Evolutionary conservation across 768 basidiomycete genomes (phyloP).

Genomic region (Pholiota conissans): DNA sequence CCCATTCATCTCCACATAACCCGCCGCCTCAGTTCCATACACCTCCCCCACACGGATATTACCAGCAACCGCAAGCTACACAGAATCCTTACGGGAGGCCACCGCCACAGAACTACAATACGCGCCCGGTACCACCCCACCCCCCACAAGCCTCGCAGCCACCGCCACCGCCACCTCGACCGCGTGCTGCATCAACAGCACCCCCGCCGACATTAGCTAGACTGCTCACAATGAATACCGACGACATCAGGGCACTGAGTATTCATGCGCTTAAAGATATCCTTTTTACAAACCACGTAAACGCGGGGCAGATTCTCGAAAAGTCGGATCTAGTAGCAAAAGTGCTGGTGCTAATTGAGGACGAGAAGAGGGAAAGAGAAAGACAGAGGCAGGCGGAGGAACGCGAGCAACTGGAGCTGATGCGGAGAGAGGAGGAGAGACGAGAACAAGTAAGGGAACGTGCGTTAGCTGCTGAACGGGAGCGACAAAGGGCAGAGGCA

Average conservation of each 20-base stretch:
- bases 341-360: conserved; percentile 62
- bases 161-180: conserved; percentile 33
- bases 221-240: conserved; percentile 61
- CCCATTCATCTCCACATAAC: conserved; percentile 20
- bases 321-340: conserved; percentile 82
- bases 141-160: conserved; percentile 16
- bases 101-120: conserved; percentile 14
- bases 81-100: conserved; percentile 16
- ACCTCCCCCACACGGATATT: conserved; percentile 15
- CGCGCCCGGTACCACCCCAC: conserved; percentile 21
- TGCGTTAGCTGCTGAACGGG: conserved; percentile 32
- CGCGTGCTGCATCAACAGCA: conserved; percentile 43
- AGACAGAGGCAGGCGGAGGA: conserved; percentile 46
- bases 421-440: conserved; percentile 39
- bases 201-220: conserved; percentile 66
- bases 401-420: conserved; percentile 40
- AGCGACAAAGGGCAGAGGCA: conserved; percentile 17
- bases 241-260: conserved; percentile 58
- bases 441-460: conserved; percentile 38
- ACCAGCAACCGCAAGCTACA: conserved; percentile 12
- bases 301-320: conserved; percentile 77
- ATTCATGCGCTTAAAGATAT: conserved; percentile 77
- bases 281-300: conserved; percentile 80
- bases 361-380: conserved; percentile 58
- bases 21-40: conserved; percentile 15